Conservation (phyloP, 2,329 filamentous ascomycete genomes). For the Phialophora tarda region DNA sequence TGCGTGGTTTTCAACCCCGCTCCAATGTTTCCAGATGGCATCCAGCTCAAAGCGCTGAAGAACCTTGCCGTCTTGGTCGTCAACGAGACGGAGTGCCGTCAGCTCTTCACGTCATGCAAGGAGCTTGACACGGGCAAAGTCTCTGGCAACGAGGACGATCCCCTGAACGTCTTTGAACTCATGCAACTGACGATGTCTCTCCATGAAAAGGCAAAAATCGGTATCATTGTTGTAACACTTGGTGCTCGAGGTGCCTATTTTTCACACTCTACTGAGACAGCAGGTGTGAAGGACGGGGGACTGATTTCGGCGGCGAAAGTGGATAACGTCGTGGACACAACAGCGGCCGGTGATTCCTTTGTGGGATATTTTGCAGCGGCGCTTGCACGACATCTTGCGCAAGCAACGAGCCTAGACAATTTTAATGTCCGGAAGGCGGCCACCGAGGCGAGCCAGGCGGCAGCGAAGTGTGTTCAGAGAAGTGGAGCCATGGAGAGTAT, state of each 20-base stretch:
- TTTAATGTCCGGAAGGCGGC: slow-evolving; percentile 54
- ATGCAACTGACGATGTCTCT: slow-evolving; percentile 63
- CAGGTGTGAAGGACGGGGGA: slow-evolving; percentile 51
- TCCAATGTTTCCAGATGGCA: slow-evolving; percentile 74
- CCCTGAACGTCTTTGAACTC: slow-evolving; percentile 41
- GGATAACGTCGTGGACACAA: slow-evolving; percentile 81
- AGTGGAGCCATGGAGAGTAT: slow-evolving; percentile 56
- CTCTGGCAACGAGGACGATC: slow-evolving; percentile 41
- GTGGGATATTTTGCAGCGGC: slow-evolving; percentile 84
- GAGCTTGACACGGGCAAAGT: slow-evolving; percentile 33
- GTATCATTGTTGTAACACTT: slow-evolving; percentile 81
- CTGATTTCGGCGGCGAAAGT: slow-evolving; percentile 70
- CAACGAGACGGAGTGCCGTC: slow-evolving; percentile 86
- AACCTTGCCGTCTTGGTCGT: slow-evolving; percentile 79
- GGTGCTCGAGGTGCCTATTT: slow-evolving; percentile 77
- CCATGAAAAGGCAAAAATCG: slow-evolving; percentile 67
- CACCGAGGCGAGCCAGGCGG: slow-evolving; percentile 51
- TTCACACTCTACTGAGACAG: slow-evolving; percentile 58
- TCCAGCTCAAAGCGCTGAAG: slow-evolving; percentile 70
- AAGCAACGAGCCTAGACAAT: slow-evolving; percentile 59
- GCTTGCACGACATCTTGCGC: slow-evolving; percentile 60
- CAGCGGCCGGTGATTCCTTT: slow-evolving; percentile 92
- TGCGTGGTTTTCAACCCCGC: slow-evolving; percentile 85
- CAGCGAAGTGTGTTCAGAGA: slow-evolving; percentile 53
- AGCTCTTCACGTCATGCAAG: slow-evolving; percentile 62